These are phyloP conservation scores for Lodderomyces jiufengensis DNA, from an alignment of 1,139 yeast species.

Conservation along the genomic window DNA sequence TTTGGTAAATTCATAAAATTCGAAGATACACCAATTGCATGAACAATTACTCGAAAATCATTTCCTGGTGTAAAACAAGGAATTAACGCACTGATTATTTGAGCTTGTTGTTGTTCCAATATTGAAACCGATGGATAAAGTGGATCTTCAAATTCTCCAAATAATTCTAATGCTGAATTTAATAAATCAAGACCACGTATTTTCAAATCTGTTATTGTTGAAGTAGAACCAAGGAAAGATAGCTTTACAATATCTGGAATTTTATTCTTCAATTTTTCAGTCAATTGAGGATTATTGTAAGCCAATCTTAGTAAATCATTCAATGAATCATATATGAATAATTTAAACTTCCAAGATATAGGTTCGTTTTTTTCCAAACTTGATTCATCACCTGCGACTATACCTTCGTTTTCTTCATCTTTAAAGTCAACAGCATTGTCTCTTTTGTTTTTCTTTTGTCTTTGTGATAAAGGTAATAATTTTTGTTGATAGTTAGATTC, in stretches of 20 bases:
- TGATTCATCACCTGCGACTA: conserved; percentile 30
- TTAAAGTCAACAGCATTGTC: conserved; percentile 33
- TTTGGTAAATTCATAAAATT: conserved; percentile 58
- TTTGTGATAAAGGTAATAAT: conserved; percentile 41
- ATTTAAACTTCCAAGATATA: conserved; percentile 66
- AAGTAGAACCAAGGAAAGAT: conserved; percentile 82
- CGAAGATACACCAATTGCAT: conserved; percentile 78
- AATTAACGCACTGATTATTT: conserved; percentile 81
- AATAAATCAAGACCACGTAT: conserved; percentile 64
- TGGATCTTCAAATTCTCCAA: conserved; percentile 69
- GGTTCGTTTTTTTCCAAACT: conserved; percentile 52
- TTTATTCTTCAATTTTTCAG: conserved; percentile 42
- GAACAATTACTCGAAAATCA: conserved; percentile 68
- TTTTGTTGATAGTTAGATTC: conserved; percentile 41
- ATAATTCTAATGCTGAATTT: conserved; percentile 35
- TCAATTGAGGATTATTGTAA: conserved; percentile 35
- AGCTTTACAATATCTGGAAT: conserved; percentile 74
- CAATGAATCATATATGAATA: conserved; percentile 57
- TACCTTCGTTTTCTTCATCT: conserved; percentile 46
- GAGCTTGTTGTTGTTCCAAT: conserved; percentile 92
- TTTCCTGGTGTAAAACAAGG: conserved; percentile 84
- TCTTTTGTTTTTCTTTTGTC: conserved; percentile 36
- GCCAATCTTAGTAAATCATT: conserved; percentile 47
- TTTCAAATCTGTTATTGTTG: conserved; percentile 60
- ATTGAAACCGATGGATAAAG: conserved; percentile 68